A percentile compares a stretch with the other conserved stretches of the same genome.
phyloP scores from a whole-genome alignment of 441 rosid species.

The Populus hybrid region DNA sequence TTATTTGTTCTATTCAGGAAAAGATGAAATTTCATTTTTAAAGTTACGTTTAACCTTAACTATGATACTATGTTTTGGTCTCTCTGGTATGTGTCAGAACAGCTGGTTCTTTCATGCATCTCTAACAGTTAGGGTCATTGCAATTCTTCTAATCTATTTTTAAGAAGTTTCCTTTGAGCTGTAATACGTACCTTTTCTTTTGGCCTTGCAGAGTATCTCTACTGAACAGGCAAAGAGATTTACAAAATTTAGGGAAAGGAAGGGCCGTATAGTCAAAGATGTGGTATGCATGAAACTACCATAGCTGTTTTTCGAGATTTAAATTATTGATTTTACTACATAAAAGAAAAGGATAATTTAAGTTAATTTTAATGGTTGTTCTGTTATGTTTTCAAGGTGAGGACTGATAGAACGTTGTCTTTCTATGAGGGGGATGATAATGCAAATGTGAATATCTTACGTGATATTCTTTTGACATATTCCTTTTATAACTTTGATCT shows the following conservation, averaged over 20 bases:
- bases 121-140: neutral
- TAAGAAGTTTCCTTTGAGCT: conserved; percentile 13
- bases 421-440: conserved; percentile 95
- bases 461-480: conserved; percentile 83
- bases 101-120: neutral
- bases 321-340: conserved; percentile 14
- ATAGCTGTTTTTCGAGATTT: neutral
- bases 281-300: conserved; percentile 61
- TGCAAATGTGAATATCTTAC: conserved; percentile 70
- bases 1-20: neutral
- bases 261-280: conserved; percentile 87
- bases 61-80: neutral
- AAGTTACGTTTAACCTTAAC: neutral
- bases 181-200: conserved; percentile 9
- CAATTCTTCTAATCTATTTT: neutral
- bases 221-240: conserved; percentile 88
- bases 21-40: neutral
- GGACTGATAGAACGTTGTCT: conserved; percentile 82
- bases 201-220: conserved; percentile 68
- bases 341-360: neutral
- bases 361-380: conserved; percentile 5
- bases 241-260: conserved; percentile 95
- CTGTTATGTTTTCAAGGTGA: conserved; percentile 53
- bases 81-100: neutral
- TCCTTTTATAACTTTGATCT: conserved; percentile 98